A percentile compares a stretch with the other conserved stretches of the same genome.
Conservation (phyloP, 1,139 yeast genomes). For the Yamadazyma blattariae region DNA sequence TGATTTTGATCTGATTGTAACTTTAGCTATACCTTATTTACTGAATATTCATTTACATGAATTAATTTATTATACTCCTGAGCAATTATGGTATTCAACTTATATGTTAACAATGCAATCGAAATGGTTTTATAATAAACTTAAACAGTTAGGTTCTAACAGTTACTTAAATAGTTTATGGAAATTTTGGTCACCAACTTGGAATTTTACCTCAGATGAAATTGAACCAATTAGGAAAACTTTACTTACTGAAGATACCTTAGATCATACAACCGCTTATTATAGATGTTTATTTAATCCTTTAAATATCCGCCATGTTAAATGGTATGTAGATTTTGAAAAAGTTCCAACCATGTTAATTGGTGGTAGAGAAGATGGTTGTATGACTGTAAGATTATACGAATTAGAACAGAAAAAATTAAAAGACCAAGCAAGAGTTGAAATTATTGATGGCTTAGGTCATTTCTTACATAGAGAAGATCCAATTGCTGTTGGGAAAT, state of each 20-base stretch:
- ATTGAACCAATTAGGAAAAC: constrained; percentile 29
- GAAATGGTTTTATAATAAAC: constrained; percentile 20
- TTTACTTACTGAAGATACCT: constrained; percentile 23
- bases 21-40: constrained; percentile 42
- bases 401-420: constrained; percentile 25
- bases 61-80: constrained; percentile 28
- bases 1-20: constrained; percentile 30
- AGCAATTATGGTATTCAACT: constrained; percentile 34
- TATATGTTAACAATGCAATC: constrained; percentile 44
- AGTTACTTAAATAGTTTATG: constrained; percentile 34
- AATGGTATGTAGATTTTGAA: constrained; percentile 33
- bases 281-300: constrained; percentile 34
- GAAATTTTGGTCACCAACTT: constrained; percentile 43
- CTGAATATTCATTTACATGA: constrained; percentile 27
- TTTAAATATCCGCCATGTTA: constrained; percentile 18
- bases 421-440: constrained; percentile 25
- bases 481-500: constrained; percentile 28
- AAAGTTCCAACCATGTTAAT: constrained; percentile 40
- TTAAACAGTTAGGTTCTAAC: constrained; percentile 18
- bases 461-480: constrained; percentile 45
- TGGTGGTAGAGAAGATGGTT: constrained; percentile 39
- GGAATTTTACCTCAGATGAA: constrained; percentile 27
- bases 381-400: constrained; percentile 32
- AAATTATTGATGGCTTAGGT: constrained; percentile 30
- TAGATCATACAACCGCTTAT: constrained; percentile 43